Evolutionary conservation across 352 stramenopile genomes (phyloP).

Genomic region (Phytophthora hibernalis): DNA sequence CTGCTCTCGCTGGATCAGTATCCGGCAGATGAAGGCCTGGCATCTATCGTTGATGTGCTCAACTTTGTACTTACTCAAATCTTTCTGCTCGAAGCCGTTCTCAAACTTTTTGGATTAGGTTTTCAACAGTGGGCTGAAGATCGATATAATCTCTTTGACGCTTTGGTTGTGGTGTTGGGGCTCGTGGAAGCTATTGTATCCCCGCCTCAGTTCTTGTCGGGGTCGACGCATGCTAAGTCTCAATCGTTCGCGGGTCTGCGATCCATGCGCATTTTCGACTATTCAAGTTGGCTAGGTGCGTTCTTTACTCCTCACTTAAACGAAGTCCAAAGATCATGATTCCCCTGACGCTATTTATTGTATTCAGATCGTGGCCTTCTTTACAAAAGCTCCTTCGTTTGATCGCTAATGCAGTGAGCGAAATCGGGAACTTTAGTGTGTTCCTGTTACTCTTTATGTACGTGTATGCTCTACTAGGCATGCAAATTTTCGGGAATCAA

Average conservation of each 20-base stretch:
- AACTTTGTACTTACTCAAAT: conserved; percentile 67
- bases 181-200: conserved; percentile 54
- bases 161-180: conserved; percentile 59
- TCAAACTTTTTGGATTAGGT: conserved; percentile 83
- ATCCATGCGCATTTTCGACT: conserved; percentile 86
- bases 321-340: neutral
- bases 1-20: conserved; percentile 86
- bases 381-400: conserved; percentile 91
- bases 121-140: conserved; percentile 52
- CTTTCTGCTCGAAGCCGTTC: conserved; percentile 54
- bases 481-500: conserved; percentile 93
- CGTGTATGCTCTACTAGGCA: conserved; percentile 92
- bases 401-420: conserved; percentile 89
- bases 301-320: conserved; percentile 9
- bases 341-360: conserved; percentile 34
- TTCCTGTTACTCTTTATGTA: conserved; percentile 95
- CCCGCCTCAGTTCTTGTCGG: conserved; percentile 39
- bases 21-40: conserved; percentile 44
- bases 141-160: conserved; percentile 88
- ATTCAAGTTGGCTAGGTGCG: conserved; percentile 89
- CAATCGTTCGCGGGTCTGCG: conserved; percentile 79
- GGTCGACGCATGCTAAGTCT: conserved; percentile 15
- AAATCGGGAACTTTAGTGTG: conserved; percentile 93
- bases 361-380: conserved; percentile 88
- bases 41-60: conserved; percentile 51